phyloP scores from a whole-genome alignment of 352 stramenopile species.

The Pythium plurisporium region DNA sequence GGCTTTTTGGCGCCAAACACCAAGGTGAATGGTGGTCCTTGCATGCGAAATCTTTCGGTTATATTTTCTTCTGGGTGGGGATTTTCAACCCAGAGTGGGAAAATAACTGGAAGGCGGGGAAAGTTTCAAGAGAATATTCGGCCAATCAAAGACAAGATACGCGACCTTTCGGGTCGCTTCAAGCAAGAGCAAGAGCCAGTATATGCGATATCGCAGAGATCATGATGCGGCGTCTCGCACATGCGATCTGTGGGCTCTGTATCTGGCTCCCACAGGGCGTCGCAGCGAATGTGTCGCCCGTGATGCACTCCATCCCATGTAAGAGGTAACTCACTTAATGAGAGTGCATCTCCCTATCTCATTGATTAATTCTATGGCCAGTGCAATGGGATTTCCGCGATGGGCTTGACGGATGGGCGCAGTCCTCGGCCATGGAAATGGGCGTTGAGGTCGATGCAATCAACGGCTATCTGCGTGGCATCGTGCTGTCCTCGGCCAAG shows the following conservation, averaged over 20 bases:
- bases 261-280: not conserved
- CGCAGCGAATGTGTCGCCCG: not conserved
- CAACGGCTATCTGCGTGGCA: conserved; percentile 37
- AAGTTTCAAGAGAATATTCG: conserved; percentile 3
- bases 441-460: conserved; percentile 50
- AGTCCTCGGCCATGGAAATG: conserved; percentile 64
- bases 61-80: not conserved
- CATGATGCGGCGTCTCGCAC: not conserved
- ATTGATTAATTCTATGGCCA: conserved; percentile 5
- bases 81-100: not conserved
- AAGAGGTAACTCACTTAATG: too few species aligned
- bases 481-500: conserved; percentile 35
- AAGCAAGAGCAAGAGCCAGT: not conserved
- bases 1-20: conserved; percentile 20
- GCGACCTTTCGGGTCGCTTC: conserved; percentile 10
- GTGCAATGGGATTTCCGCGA: conserved; percentile 63
- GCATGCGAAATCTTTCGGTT: conserved; percentile 20
- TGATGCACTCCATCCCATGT: conserved; percentile 43
- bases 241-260: not conserved
- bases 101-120: conserved; percentile 5
- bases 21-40: conserved; percentile 21
- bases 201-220: not conserved
- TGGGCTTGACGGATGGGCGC: conserved; percentile 50
- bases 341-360: too few species aligned
- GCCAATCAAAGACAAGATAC: conserved; percentile 3